phyloP scores from a whole-genome alignment of 2,329 filamentous ascomycete genomes.

The Fusarium haematococcum region DNA sequence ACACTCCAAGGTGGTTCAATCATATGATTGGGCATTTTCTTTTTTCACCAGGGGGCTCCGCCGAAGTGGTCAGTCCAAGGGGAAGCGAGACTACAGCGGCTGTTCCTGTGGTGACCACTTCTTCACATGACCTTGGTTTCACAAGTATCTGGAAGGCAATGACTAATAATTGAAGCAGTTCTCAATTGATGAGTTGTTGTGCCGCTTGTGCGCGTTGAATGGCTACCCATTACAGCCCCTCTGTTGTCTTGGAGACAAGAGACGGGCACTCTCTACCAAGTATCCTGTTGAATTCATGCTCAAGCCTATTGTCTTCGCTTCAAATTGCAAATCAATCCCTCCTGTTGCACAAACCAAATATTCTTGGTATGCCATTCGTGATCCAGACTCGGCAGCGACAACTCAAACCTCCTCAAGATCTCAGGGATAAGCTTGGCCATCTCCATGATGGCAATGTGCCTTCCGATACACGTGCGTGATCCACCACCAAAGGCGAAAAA shows the following conservation, averaged over 20 bases:
- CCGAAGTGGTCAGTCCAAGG: not conserved
- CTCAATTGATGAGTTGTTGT: not conserved
- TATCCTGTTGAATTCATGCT: not conserved
- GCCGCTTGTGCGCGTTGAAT: not conserved
- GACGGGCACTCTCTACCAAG: not conserved
- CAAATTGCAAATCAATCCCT: not conserved
- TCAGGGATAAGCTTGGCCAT: not conserved
- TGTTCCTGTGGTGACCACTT: not conserved
- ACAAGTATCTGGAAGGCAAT: not conserved
- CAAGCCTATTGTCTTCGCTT: not conserved
- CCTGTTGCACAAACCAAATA: not conserved
- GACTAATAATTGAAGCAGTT: not conserved
- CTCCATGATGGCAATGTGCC: not conserved
- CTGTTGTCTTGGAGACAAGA: not conserved
- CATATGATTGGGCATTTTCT: not conserved
- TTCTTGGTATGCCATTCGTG: not conserved
- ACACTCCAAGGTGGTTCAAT: not conserved
- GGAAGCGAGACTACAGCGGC: not conserved
- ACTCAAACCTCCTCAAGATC: not conserved
- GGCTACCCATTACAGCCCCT: not conserved
- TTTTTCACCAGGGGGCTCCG: not conserved
- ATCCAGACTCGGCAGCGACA: not conserved
- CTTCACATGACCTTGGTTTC: not conserved
- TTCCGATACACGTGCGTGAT: not conserved
- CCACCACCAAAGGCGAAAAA: not conserved